Evolutionary conservation across 2,329 filamentous ascomycete genomes (phyloP).

Genomic region (Beauveria rudraprayagi): DNA sequence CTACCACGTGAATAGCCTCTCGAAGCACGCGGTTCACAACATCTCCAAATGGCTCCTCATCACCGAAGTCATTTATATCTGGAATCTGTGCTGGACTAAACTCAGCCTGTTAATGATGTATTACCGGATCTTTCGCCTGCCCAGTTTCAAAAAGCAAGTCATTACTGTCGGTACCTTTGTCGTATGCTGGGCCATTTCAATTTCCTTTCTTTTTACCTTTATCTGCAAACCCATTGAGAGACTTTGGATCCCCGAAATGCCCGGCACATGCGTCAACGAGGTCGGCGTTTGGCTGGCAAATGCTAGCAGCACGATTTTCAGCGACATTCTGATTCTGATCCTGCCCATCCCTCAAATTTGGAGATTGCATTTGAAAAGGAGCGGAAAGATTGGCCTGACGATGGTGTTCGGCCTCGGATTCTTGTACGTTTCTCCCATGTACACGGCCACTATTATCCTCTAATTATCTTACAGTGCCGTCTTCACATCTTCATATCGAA

Average conservation of each 20-base stretch:
- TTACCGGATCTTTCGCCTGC: conserved; percentile 41
- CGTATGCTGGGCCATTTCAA: conserved; percentile 38
- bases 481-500: conserved; percentile 40
- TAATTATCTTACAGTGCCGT: conserved; percentile 28
- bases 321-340: conserved; percentile 36
- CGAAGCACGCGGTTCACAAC: conserved; percentile 28
- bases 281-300: conserved; percentile 44
- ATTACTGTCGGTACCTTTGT: conserved; percentile 34
- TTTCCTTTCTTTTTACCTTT: conserved; percentile 43
- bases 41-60: conserved; percentile 40
- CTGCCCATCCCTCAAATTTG: conserved; percentile 37
- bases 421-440: conserved; percentile 26
- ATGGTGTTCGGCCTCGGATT: conserved; percentile 37
- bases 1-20: conserved; percentile 33
- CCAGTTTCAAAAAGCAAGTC: conserved; percentile 33
- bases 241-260: conserved; percentile 37
- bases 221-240: conserved; percentile 43
- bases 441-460: not conserved
- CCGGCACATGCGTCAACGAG: conserved; percentile 40
- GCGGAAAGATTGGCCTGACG: conserved; percentile 36
- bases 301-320: conserved; percentile 37
- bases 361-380: conserved; percentile 32
- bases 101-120: conserved; percentile 44
- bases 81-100: conserved; percentile 42
- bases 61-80: conserved; percentile 40